Evolutionary conservation across 345 rosid species (phyloP), one percentile per base, ranked within the genome.

Genomic region (Citrus glauca): DNA sequence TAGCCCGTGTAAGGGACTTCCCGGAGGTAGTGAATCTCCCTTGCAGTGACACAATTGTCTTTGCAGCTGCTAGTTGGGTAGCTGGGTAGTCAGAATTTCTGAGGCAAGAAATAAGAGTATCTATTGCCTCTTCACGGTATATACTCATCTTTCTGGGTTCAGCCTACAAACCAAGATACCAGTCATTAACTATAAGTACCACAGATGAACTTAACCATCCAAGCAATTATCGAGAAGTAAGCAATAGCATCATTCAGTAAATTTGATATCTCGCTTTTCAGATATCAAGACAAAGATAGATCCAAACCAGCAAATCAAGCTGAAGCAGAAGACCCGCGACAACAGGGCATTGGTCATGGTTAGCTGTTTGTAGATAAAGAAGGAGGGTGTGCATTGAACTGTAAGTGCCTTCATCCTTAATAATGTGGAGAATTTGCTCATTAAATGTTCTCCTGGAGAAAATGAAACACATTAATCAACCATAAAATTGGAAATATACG

Each of bases 111-210:
- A 91, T 86, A 50, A 91, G 88, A 27, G 85, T 73, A 73, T 90
- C 95, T n/a, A 90, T 83, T 32, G 95, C 93, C 77, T 91, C 95
- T 82, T 91, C 95, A 17, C 95, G 84, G 72, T 87, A 90, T 28
- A 91, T 91, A 69, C 95, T 91, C 92, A 90, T 90, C 84, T 90
- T 89, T 80, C 92, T 86, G 9, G 95, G 95, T 74, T 88, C 92
- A 75, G 82, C 88, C 95, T 91, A 55, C 71, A 86, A 71, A 79
- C 11, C 74, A 79, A 80, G 38, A 35, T 65, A 69, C 37, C 24
- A 9, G 14, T 38, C 27, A 71, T 68, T 37, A 78, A 42, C 27
- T n/a, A 38, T 53, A 13, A 56, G 11, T 9, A 48, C 33, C n/a
- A 17, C 20, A 2, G 27, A 48, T 55, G 35, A 68, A 64, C 16